These are phyloP conservation scores for Dactylis glomerata DNA, from an alignment of 176 grass and related monocot genomes.

Conservation along the genomic window DNA sequence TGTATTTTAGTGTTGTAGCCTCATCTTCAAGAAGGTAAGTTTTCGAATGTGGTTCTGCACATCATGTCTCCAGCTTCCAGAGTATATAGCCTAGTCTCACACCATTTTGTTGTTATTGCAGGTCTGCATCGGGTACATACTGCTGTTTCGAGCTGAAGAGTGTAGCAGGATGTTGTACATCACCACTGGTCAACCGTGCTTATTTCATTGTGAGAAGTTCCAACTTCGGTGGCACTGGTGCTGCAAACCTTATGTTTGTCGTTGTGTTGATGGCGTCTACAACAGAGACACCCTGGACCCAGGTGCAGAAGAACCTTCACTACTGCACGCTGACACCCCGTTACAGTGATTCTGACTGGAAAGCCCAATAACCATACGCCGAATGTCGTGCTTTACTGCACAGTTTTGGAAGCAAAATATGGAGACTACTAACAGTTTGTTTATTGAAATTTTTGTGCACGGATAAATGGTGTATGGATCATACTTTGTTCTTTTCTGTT, in stretches of 20 bases:
- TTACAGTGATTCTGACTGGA: neutral
- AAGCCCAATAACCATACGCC: neutral
- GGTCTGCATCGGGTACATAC: slow-evolving; percentile 11
- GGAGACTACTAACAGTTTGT: neutral
- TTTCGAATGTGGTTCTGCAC: neutral
- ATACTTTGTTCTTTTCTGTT: neutral
- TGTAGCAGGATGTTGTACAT: neutral
- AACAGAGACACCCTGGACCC: neutral
- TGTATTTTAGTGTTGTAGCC: neutral
- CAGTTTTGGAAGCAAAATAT: neutral
- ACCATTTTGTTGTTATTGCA: neutral
- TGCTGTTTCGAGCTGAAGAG: neutral
- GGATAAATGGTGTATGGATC: neutral
- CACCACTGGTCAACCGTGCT: neutral
- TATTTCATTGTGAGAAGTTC: neutral
- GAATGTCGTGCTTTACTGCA: neutral
- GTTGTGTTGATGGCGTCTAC: neutral
- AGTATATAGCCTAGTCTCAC: neutral
- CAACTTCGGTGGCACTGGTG: neutral
- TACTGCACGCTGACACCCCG: neutral
- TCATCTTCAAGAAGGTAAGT: slow-evolving; percentile 25
- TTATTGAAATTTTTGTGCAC: neutral
- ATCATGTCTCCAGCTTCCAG: neutral
- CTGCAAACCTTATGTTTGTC: neutral
- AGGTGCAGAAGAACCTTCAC: neutral